Percentiles rank a stretch among this genome's conserved stretches.
Evolutionary conservation across 345 rosid species (phyloP).

Genomic region (Cardiospermum halicacabum): DNA sequence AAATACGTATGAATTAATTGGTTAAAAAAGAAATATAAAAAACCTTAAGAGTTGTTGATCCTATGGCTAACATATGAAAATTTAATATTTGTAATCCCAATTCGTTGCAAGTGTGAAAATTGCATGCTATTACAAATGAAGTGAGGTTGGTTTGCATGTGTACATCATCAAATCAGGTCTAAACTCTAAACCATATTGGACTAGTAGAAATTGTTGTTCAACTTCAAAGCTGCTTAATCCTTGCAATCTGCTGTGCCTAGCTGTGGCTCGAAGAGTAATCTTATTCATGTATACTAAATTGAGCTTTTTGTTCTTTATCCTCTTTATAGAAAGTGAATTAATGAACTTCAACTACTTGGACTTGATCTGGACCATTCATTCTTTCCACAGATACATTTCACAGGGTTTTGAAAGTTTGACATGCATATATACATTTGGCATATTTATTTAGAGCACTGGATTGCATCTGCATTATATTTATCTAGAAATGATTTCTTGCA

Average conservation of each 20-base stretch:
- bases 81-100: neutral
- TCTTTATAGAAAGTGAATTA: neutral
- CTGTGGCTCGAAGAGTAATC: neutral
- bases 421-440: neutral
- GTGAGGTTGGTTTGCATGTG: neutral
- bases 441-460: neutral
- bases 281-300: neutral
- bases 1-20: no score
- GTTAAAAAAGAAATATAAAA: neutral
- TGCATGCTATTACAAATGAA: neutral
- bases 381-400: neutral
- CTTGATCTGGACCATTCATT: neutral
- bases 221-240: neutral
- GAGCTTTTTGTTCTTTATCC: neutral
- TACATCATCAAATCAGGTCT: neutral
- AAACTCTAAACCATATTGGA: neutral
- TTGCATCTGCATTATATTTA: neutral
- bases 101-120: neutral
- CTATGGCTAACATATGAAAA: no score
- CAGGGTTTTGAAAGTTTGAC: neutral
- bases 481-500: neutral
- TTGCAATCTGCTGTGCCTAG: no score
- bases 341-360: neutral
- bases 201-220: neutral
- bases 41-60: neutral